Conservation (phyloP, 2,329 filamentous ascomycete genomes). For the Beauveria brongniartii region DNA sequence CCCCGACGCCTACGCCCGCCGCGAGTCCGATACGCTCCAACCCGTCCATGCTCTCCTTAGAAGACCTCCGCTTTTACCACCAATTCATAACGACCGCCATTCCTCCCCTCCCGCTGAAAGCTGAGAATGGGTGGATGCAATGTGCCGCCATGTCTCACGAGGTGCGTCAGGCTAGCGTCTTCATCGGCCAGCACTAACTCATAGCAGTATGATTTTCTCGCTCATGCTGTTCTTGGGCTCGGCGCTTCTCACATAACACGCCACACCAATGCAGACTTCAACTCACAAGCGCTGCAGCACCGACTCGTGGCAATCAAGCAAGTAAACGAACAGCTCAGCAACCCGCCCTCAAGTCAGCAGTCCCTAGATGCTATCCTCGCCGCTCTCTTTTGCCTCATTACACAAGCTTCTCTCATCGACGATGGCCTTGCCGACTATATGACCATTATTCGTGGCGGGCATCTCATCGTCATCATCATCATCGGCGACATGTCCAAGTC, state of each 20-base stretch:
- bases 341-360: constrained; percentile 18
- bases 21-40: constrained; percentile 9
- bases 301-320: constrained; percentile 27
- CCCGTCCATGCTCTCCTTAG: constrained; percentile 24
- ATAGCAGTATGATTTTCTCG: constrained; percentile 26
- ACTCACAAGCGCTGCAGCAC: constrained; percentile 25
- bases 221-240: constrained; percentile 30
- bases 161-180: constrained; percentile 16
- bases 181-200: neutral
- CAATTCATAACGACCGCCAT: constrained; percentile 38
- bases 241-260: constrained; percentile 29
- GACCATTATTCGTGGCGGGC: constrained; percentile 25
- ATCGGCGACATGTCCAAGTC: constrained; percentile 17
- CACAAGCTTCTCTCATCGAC: constrained; percentile 28
- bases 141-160: constrained; percentile 27
- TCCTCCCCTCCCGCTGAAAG: constrained; percentile 27
- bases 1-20: constrained; percentile 12
- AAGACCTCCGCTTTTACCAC: constrained; percentile 43
- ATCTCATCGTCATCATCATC: constrained; percentile 17
- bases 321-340: constrained; percentile 26
- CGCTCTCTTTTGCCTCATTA: constrained; percentile 26
- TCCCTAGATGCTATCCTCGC: constrained; percentile 30
- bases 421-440: constrained; percentile 32
- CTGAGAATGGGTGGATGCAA: constrained; percentile 25
- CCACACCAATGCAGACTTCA: constrained; percentile 20